Base-by-base conservation (phyloP, 257 asterid genomes). In the Coffea canephora region DNA sequence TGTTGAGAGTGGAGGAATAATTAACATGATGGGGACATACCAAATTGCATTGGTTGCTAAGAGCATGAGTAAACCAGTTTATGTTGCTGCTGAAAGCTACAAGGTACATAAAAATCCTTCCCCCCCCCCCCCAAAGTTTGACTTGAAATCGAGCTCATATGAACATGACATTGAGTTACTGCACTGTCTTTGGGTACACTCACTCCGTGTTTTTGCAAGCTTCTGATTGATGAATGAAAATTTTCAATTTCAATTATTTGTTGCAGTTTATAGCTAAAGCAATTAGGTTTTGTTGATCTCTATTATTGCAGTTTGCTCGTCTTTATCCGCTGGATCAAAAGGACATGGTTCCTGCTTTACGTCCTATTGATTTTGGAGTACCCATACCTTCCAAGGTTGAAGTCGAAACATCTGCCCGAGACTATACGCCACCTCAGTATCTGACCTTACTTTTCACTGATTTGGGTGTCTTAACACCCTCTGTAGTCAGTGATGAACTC, bases 21-120 rank as follows among this genome's bases (percentile, higher is more conserved):
- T 95, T 76, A 95, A 95, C 86, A 93, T 91, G 99, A 95, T 95
- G 94, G 99, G 99, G 6, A 95, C 99, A 43, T 95, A 95, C 86
- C 99, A 95, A 87, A 92, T 92, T 73, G 97, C 99, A 57, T 74
- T 95, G 88, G 92, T 95, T 71, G 98, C 99, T 14, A 95, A 93
- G 87, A 91, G 98, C 97, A 91, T 91, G 98, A 93, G 91, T 79
- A 93, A 93, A 82, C 98, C 98, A 67, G 97, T 93, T 77, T 95
- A 93, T 61, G 99, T 93, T 11, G 97, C 98, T 23, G 98, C 98
- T 9, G 99, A 95, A 85, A 93, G 99, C 84, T 93, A 93, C 81
- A 95, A 95, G 98, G 98, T 92, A 86, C 62, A 16, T 11, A 48
- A 55, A 39, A 48, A 31, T 34, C 6, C 23, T 43, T 25, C 41